Conservation (phyloP, 2,329 filamentous ascomycete genomes). For the Leptosphaerulina australis region DNA sequence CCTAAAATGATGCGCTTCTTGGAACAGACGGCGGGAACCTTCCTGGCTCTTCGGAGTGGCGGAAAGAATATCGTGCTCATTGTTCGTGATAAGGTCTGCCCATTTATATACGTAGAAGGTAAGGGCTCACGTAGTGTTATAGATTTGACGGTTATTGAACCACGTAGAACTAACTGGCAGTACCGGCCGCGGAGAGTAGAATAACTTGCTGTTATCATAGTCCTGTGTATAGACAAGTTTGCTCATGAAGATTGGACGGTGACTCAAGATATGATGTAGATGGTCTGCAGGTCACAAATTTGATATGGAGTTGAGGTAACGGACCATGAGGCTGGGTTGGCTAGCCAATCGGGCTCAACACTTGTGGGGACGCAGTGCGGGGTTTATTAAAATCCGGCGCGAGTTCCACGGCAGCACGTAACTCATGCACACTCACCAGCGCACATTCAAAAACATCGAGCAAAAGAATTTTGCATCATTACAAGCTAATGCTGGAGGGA, state of each 20-base stretch:
- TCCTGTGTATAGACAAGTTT: background rate
- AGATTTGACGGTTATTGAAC: background rate
- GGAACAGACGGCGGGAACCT: background rate
- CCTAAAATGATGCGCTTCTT: background rate
- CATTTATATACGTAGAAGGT: background rate
- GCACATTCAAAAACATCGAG: background rate
- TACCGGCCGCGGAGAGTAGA: constrained; percentile 4
- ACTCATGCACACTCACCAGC: background rate
- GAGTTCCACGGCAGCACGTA: background rate
- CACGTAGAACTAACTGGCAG: background rate
- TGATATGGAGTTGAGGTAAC: constrained; percentile 14
- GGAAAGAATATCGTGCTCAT: background rate
- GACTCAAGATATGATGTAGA: background rate
- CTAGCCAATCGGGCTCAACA: constrained; percentile 1
- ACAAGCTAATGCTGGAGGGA: background rate
- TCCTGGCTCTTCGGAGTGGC: background rate
- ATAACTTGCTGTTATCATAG: background rate
- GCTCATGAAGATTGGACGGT: background rate
- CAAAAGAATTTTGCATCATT: background rate
- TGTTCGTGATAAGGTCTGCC: background rate
- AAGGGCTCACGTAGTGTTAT: constrained; percentile 2
- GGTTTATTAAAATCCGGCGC: constrained; percentile 3
- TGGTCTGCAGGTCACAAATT: constrained; percentile 8
- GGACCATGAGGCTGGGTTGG: background rate
- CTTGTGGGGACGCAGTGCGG: background rate